These are phyloP conservation scores for Pulicaria dysenterica DNA, from an alignment of 129 eudicot genomes.

Conservation along the genomic window DNA sequence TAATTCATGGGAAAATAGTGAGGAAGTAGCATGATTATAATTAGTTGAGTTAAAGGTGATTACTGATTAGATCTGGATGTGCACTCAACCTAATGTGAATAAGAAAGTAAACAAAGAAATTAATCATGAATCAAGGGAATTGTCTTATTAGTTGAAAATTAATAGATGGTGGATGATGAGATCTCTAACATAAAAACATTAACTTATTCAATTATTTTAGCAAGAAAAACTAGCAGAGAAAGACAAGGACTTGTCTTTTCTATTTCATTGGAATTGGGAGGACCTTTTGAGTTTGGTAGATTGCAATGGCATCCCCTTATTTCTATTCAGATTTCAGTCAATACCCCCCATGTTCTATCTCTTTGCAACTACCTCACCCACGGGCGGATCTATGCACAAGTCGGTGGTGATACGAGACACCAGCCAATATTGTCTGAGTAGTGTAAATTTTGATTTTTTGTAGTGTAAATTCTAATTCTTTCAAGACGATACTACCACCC, in stretches of 20 bases:
- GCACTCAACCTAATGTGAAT: background rate
- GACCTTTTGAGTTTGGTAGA: conserved; percentile 6
- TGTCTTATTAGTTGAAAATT: conserved; percentile 34
- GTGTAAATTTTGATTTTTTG: too few relatives aligned
- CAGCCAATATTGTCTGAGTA: too few relatives aligned
- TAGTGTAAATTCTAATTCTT: too few relatives aligned
- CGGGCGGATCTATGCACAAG: too few relatives aligned
- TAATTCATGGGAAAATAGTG: background rate
- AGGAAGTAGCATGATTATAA: background rate
- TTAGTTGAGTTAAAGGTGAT: background rate
- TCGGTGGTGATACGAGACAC: too few relatives aligned
- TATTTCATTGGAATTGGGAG: conserved; percentile 23
- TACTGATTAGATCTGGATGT: background rate
- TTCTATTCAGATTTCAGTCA: background rate
- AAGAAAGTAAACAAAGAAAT: conserved; percentile 11
- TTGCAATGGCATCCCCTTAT: background rate
- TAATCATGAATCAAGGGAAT: conserved; percentile 10
- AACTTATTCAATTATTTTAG: conserved; percentile 23
- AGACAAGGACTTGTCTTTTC: conserved; percentile 30
- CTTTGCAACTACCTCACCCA: conserved; percentile 6
- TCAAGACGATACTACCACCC: too few relatives aligned
- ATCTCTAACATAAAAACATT: background rate
- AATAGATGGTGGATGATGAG: conserved; percentile 21
- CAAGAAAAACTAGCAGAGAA: conserved; percentile 25
- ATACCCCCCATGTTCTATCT: background rate